Conservation (phyloP, 345 rosid genomes). For the Citrus inodora region DNA sequence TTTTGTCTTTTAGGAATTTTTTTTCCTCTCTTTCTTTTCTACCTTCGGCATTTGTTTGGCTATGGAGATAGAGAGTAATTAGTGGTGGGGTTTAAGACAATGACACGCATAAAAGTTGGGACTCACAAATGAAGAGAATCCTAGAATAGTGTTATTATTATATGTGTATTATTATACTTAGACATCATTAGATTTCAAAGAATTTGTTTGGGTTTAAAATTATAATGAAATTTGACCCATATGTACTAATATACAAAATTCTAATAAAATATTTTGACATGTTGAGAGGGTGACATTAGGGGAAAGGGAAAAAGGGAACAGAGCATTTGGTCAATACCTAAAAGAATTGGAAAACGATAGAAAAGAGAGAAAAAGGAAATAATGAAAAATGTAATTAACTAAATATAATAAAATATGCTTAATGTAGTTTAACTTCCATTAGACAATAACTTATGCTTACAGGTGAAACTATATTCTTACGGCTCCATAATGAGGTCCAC, state of each 20-base stretch:
- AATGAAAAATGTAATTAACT: background rate
- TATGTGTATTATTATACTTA: background rate
- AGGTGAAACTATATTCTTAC: background rate
- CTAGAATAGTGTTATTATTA: constrained; percentile 37
- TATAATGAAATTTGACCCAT: constrained; percentile 30
- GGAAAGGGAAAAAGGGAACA: background rate
- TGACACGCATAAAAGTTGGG: constrained; percentile 38
- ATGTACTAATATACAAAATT: background rate
- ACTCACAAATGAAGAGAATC: constrained; percentile 47
- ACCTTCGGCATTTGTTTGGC: constrained; percentile 32
- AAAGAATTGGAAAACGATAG: constrained; percentile 28
- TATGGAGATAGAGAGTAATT: constrained; percentile 20
- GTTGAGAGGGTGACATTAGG: constrained; percentile 1
- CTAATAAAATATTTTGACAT: constrained; percentile 22
- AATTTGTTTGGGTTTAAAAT: background rate
- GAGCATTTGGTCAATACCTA: constrained; percentile 49
- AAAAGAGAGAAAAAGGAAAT: background rate
- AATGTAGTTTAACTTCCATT: constrained; percentile 18
- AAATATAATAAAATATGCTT: constrained; percentile 1
- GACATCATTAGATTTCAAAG: background rate
- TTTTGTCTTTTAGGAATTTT: constrained; percentile 49
- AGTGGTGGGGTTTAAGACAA: constrained; percentile 70
- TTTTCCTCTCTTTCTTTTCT: constrained; percentile 22
- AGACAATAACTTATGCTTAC: background rate
- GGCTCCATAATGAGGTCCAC: background rate